phyloP scores from a whole-genome alignment of 208 protist genomes.

The Crithidia expoeki region DNA sequence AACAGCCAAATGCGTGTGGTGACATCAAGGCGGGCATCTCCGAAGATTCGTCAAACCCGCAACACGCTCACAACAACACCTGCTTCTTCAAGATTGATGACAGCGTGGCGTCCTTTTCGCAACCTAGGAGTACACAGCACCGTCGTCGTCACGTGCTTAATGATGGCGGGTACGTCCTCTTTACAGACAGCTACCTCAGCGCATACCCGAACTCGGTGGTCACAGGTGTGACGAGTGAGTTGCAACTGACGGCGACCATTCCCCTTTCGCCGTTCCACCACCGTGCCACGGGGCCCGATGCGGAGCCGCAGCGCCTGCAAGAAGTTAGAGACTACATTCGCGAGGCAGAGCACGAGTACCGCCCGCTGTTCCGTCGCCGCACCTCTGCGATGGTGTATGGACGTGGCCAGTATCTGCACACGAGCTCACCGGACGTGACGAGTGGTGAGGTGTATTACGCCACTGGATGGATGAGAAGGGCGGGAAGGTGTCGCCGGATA shows the following conservation, averaged over 20 bases:
- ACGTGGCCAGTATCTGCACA: constrained; percentile 21
- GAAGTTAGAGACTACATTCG: constrained; percentile 33
- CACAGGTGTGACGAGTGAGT: constrained; percentile 27
- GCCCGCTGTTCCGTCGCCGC: constrained; percentile 33
- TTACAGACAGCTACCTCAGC: constrained; percentile 36
- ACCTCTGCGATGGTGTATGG: constrained; percentile 28
- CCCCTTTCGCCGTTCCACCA: neutral
- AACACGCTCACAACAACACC: constrained; percentile 8
- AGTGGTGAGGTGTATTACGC: constrained; percentile 1
- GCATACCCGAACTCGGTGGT: constrained; percentile 23
- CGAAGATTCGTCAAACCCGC: neutral
- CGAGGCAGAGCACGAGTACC: constrained; percentile 29
- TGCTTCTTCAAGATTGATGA: constrained; percentile 8
- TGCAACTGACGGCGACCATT: constrained; percentile 5
- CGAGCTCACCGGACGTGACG: neutral
- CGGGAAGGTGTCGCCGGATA: neutral
- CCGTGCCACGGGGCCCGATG: constrained; percentile 12
- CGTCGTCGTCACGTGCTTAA: constrained; percentile 19
- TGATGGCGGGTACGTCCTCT: constrained; percentile 35
- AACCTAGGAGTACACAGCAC: neutral
- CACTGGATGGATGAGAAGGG: neutral
- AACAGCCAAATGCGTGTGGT: neutral
- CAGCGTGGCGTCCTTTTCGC: neutral
- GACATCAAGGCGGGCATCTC: neutral
- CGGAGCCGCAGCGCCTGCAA: constrained; percentile 29